Conservation (phyloP, 2,329 filamentous ascomycete genomes). For the Penicillium sp. region DNA sequence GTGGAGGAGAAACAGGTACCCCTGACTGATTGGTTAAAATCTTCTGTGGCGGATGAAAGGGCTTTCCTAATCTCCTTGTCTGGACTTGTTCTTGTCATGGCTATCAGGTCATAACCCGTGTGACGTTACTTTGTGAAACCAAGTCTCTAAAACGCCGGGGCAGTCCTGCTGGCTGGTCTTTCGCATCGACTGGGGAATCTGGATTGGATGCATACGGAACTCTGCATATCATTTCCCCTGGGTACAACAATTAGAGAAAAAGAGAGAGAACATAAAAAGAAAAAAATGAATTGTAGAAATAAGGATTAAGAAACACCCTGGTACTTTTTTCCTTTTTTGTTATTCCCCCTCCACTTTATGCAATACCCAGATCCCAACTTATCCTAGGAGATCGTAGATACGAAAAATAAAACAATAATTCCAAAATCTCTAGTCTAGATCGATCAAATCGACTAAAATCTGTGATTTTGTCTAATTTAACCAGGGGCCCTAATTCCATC, state of each 20-base stretch:
- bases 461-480: neutral
- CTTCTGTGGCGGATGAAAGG: conserved; percentile 12
- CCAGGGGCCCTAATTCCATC: neutral
- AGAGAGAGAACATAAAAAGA: neutral
- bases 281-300: neutral
- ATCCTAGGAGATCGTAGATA: conserved; percentile 2
- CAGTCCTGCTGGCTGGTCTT: conserved; percentile 24
- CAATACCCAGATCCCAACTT: neutral
- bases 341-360: neutral
- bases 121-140: conserved; percentile 44
- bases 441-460: neutral
- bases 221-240: conserved; percentile 32
- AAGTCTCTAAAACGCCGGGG: conserved; percentile 31
- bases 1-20: neutral
- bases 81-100: neutral
- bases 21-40: conserved; percentile 24
- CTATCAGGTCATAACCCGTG: conserved; percentile 34
- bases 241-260: conserved; percentile 27
- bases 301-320: neutral
- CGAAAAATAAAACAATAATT: conserved; percentile 2
- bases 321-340: neutral
- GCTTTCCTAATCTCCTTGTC: conserved; percentile 5
- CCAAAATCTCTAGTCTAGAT: conserved; percentile 9
- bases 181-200: conserved; percentile 13
- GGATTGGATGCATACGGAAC: conserved; percentile 31